These are phyloP conservation scores for Neoarthrinium moseri DNA, from an alignment of 2,329 filamentous ascomycete genomes.

Conservation along the genomic window DNA sequence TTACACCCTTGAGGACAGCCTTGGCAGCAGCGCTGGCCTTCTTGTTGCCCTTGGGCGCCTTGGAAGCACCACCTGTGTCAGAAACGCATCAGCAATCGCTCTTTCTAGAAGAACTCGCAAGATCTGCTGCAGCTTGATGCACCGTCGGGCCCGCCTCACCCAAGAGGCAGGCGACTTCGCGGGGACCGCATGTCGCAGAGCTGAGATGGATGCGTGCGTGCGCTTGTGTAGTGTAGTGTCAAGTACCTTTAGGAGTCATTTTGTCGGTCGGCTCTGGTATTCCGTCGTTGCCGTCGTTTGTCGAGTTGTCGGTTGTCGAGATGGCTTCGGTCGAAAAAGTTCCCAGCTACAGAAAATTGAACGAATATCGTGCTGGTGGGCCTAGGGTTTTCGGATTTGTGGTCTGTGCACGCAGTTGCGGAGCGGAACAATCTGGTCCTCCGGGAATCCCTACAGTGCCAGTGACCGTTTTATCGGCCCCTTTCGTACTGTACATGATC, in stretches of 20 bases:
- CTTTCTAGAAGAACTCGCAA: slow-evolving; percentile 66
- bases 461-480: too few relatives aligned
- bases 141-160: slow-evolving; percentile 26
- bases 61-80: slow-evolving; percentile 52
- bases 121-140: slow-evolving; percentile 72
- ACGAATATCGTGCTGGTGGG: slow-evolving; percentile 4
- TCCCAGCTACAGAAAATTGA: background rate
- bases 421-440: too few relatives aligned
- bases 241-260: slow-evolving; percentile 48
- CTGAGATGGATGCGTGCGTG: background rate
- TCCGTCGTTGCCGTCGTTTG: slow-evolving; percentile 18
- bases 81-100: slow-evolving; percentile 70
- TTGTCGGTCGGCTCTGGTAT: too few relatives aligned
- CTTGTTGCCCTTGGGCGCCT: slow-evolving; percentile 66
- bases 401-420: too few relatives aligned
- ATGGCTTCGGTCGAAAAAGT: slow-evolving; percentile 1
- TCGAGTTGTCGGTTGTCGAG: slow-evolving; percentile 8
- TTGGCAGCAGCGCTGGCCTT: slow-evolving; percentile 94
- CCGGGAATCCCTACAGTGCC: too few relatives aligned
- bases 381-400: slow-evolving; percentile 5
- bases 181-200: slow-evolving; percentile 10
- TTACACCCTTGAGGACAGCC: slow-evolving; percentile 93
- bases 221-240: slow-evolving; percentile 11
- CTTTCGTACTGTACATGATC: too few relatives aligned
- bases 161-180: slow-evolving; percentile 7